phyloP scores from a whole-genome alignment of 176 grass and related monocot species.

The Oropetium thomaeum region DNA sequence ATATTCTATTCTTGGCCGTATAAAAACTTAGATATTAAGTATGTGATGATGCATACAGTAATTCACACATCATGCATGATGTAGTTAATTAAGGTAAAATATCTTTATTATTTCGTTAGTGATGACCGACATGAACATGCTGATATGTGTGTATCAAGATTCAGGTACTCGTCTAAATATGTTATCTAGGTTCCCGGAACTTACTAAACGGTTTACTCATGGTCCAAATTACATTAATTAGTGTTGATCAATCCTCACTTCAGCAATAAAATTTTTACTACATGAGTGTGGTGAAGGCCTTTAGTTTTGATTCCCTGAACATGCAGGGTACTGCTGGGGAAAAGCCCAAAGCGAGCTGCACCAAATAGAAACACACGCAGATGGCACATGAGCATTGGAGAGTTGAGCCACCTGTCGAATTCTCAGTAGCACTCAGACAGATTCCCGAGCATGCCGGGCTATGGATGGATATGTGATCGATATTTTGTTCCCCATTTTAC shows the following conservation, averaged over 20 bases:
- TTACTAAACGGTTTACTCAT: no score
- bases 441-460: conserved; percentile 17
- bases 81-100: neutral
- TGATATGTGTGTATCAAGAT: no score
- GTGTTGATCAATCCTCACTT: neutral
- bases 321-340: neutral
- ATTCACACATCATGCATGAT: neutral
- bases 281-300: neutral
- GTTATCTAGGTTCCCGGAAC: no score
- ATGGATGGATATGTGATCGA: neutral
- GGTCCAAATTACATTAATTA: no score
- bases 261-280: no score
- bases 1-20: neutral
- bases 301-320: conserved; percentile 12
- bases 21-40: neutral
- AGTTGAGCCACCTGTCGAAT: conserved; percentile 29
- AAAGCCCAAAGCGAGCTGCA: conserved; percentile 3
- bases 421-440: conserved; percentile 21
- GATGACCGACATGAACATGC: neutral
- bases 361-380: conserved; percentile 2
- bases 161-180: no score
- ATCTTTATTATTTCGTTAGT: neutral
- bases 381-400: conserved; percentile 2
- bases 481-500: conserved; percentile 12
- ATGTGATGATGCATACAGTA: neutral